Base-by-base conservation (phyloP, 2,329 filamentous ascomycete species). In the Metarhizium guizhouense region DNA sequence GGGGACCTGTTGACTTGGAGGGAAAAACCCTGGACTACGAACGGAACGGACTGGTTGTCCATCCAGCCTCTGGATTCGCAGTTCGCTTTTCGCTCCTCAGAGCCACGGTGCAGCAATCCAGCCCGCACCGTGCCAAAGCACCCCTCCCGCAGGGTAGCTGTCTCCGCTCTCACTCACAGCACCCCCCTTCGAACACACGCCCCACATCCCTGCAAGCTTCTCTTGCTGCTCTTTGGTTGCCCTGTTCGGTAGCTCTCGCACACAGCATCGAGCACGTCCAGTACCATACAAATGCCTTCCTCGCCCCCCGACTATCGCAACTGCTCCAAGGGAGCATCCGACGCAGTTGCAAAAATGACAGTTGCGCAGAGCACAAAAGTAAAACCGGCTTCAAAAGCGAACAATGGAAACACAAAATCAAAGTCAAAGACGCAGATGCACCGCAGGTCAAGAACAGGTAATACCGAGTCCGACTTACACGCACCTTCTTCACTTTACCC, bases 381-480 rank as follows among this genome's bases (percentile, higher is more conserved):
- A 67, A 85, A 84, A 74, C 63, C 76, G 68, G 74, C 77, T 67
- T 72, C 77, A 54, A 84, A 83, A 71, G 70, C 75, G 60, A 72
- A 64, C 68, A 76, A 75, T 72, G 75, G 75, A 64, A 75, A 77
- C 66, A 70, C 82, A 60, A 90, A 88, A 74, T 70, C 82, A 61
- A 90, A 88, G 74, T 76, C 82, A 68, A 87, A 88, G 74, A 76
- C 84, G 66, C 93, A 95, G 78, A 91, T 94, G 85, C 93, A 96
- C 74, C 86, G 91, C 71, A 84, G 93, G 68, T 96, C 93, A 73
- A 85, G 93, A 75, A 95, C 91, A 84, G 92, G 92, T 96, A 54
- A 55, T 29, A 38, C 29, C 25, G 30, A 36, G 38, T 55, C 51
- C 54, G 52, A 36, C 57, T 56, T 64, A 51, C 54, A 47, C 47